phyloP scores from a whole-genome alignment of 2,329 filamentous ascomycete genomes.

The Reticulascus tulasneorum region DNA sequence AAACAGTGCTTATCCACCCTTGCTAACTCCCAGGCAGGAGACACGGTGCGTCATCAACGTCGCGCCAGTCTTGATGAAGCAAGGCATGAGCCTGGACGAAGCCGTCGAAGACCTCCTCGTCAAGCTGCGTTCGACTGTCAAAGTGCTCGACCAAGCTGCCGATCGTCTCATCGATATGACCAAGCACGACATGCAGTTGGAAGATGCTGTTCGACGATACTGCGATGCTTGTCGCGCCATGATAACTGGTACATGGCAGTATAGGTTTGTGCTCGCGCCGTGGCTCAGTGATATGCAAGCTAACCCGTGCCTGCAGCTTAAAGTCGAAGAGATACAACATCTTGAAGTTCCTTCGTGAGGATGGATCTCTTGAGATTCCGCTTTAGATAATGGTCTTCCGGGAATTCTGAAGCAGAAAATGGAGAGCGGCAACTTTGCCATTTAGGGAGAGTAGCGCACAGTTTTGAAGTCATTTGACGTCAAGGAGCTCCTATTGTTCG shows the following conservation, averaged over 20 bases:
- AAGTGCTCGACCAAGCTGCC: background rate
- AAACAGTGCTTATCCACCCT: no score
- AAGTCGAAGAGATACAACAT: conserved; percentile 29
- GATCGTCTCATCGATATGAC: conserved; percentile 6
- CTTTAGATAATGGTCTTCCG: no score
- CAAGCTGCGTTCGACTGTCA: no score
- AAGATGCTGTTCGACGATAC: conserved; percentile 18
- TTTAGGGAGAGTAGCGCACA: no score
- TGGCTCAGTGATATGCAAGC: conserved; percentile 1
- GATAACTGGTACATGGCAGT: conserved; percentile 27
- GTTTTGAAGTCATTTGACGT: no score
- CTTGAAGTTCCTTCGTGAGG: conserved; percentile 21
- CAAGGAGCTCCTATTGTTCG: no score
- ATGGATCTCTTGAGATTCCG: conserved; percentile 28
- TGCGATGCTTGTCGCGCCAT: conserved; percentile 25
- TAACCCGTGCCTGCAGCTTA: conserved; percentile 21
- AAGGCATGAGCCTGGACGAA: conserved; percentile 13
- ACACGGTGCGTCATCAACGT: conserved; percentile 24
- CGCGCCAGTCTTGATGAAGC: conserved; percentile 20
- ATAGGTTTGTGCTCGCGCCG: conserved; percentile 22
- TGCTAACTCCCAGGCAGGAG: background rate
- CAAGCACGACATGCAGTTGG: conserved; percentile 7
- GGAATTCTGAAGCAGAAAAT: no score
- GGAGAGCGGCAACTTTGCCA: no score
- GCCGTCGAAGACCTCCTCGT: conserved; percentile 14